Conservation (phyloP, 2,329 filamentous ascomycete species). For the Botryotinia calthae region DNA sequence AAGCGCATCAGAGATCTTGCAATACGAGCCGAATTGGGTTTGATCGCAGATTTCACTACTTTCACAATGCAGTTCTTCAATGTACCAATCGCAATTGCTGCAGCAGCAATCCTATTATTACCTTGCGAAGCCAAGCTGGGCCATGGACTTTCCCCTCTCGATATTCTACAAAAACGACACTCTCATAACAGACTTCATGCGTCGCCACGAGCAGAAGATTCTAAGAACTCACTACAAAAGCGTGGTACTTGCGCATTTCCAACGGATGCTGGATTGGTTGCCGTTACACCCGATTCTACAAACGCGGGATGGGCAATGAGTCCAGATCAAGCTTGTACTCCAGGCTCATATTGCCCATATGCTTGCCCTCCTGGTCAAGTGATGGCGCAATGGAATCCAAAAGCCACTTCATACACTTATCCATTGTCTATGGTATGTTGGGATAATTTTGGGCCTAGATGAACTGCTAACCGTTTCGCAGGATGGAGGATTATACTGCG, state of each 20-base stretch:
- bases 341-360: slow-evolving; percentile 70
- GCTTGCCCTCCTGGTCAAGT: slow-evolving; percentile 74
- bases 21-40: slow-evolving; percentile 13
- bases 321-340: slow-evolving; percentile 66
- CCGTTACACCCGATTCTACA: slow-evolving; percentile 59
- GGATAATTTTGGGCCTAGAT: not conserved
- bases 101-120: slow-evolving; percentile 46
- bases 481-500: slow-evolving; percentile 74
- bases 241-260: slow-evolving; percentile 61
- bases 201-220: slow-evolving; percentile 30
- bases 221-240: slow-evolving; percentile 31
- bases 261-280: slow-evolving; percentile 61
- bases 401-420: slow-evolving; percentile 63
- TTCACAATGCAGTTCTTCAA: slow-evolving; percentile 53
- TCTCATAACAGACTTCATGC: slow-evolving; percentile 30
- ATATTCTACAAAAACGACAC: slow-evolving; percentile 33
- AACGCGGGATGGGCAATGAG: slow-evolving; percentile 82
- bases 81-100: slow-evolving; percentile 50
- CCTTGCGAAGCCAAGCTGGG: slow-evolving; percentile 34
- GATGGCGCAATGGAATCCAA: slow-evolving; percentile 75
- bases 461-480: slow-evolving; percentile 39
- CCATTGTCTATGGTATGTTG: slow-evolving; percentile 67
- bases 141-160: slow-evolving; percentile 32
- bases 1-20: not conserved
- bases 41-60: slow-evolving; percentile 22